Conservation (phyloP, 257 asterid genomes). For the Cynanchum wilfordii region DNA sequence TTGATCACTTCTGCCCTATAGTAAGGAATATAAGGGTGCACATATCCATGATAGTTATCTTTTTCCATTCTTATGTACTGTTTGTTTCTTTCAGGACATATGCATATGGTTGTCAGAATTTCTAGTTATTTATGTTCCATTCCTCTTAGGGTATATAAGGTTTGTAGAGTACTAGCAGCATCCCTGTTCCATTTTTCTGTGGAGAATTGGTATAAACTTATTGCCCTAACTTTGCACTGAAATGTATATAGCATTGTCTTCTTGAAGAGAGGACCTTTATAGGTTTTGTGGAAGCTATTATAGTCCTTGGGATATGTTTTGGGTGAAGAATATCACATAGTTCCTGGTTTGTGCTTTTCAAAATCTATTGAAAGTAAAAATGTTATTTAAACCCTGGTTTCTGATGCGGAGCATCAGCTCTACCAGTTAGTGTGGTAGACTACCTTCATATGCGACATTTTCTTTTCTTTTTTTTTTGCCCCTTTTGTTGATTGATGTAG, state of each 20-base stretch:
- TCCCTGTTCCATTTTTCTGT: neutral
- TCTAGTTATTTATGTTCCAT: neutral
- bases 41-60: no score
- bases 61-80: no score
- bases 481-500: neutral
- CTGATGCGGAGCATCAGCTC: neutral
- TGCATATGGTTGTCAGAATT: no score
- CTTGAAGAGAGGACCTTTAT: neutral
- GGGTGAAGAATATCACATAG: neutral
- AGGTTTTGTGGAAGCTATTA: neutral
- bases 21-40: conserved; percentile 13
- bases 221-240: neutral
- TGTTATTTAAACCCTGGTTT: neutral
- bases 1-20: conserved; percentile 82
- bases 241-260: neutral
- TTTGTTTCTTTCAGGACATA: no score
- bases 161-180: neutral
- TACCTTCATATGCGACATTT: neutral
- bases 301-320: neutral
- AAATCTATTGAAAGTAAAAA: neutral
- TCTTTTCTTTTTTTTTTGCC: neutral
- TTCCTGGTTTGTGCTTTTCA: neutral
- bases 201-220: neutral
- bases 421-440: neutral
- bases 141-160: neutral